Conservation (phyloP, 306 rosid genomes). For the Quercus cerris region DNA sequence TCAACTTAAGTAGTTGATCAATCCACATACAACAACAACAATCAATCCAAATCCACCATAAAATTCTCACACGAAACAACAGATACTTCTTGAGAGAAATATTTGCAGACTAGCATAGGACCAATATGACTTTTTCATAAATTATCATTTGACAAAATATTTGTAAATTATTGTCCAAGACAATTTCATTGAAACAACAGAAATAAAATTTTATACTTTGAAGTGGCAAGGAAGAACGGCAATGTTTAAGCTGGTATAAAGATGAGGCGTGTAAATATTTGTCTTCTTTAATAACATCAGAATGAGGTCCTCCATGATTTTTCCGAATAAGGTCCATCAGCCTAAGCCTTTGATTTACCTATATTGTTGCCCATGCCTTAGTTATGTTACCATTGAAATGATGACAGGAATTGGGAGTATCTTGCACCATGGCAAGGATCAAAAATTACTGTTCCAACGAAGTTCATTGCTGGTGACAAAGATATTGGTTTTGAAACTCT, state of each 20-base stretch:
- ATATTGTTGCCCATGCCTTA: neutral
- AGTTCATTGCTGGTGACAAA: conserved; percentile 35
- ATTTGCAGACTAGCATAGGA: too few species aligned
- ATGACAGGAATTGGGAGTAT: conserved; percentile 47
- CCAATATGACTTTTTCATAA: too few species aligned
- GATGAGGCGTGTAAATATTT: too few species aligned
- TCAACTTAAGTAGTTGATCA: neutral
- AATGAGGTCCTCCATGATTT: neutral
- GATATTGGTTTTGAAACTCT: conserved; percentile 30
- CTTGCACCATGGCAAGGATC: conserved; percentile 48
- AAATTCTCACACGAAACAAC: too few species aligned
- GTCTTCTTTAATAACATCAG: too few species aligned
- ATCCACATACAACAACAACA: neutral
- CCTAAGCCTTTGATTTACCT: neutral
- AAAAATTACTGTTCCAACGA: conserved; percentile 32
- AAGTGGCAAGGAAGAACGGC: too few species aligned
- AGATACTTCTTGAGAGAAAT: too few species aligned
- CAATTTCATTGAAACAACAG: too few species aligned
- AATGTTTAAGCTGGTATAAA: too few species aligned
- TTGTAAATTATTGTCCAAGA: too few species aligned
- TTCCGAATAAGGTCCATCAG: neutral
- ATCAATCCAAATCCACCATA: neutral
- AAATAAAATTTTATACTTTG: too few species aligned
- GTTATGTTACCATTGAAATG: neutral
- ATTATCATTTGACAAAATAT: too few species aligned